Evolutionary conservation across 192 early-diverging fungal genomes (phyloP), one percentile per base, ranked within the genome.

Genomic region (Rhizophagus clarus): DNA sequence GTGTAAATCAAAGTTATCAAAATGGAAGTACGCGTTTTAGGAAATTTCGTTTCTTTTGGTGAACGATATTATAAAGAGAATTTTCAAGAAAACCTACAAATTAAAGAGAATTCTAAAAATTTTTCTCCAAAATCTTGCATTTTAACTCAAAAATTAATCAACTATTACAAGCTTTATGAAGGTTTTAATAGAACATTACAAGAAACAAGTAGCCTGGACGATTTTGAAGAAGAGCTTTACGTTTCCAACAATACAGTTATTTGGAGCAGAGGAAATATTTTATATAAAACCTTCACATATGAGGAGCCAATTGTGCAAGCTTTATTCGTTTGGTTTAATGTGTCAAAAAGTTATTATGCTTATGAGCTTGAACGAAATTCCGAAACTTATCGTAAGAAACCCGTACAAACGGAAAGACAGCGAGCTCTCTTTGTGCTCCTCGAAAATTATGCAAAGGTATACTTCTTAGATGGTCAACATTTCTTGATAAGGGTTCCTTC

Each of bases 401-500:
- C 29, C 28, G 49, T 40, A 11, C 17, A 31, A 51, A 47, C 31
- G 24, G 75, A 66, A 22, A 69, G 77, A 45, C 83, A 81, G 49
- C 83, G 84, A 26, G 81, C 81, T 14, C 66, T 86, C 0, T 83
- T 82, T 22, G 61, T 86, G 34, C 56, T 86, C 40, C 80, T 86
- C 49, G 73, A 80, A 24, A 72, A 80, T 14, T 81, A 64, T n/a
- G 81, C 78, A 0, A 78, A 79, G n/a, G 77, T 86, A 3, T 86
- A 84, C 61, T 86, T 81, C 60, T 68, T 75, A 1, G 81, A 81
- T 61, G 85, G 85, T 20, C 79, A 86, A 15, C 67, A 81, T 11
- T 71, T 82, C 22, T 72, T 79, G 32, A 80, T 86, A 15, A 69
- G 78, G 64, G 12, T 89, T 20, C 89, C 88, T 0, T 87, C 86